Evolutionary conservation across 2,329 filamentous ascomycete species (phyloP), one percentile per base, ranked within the genome.

Genomic region (Canariomyces notabilis): DNA sequence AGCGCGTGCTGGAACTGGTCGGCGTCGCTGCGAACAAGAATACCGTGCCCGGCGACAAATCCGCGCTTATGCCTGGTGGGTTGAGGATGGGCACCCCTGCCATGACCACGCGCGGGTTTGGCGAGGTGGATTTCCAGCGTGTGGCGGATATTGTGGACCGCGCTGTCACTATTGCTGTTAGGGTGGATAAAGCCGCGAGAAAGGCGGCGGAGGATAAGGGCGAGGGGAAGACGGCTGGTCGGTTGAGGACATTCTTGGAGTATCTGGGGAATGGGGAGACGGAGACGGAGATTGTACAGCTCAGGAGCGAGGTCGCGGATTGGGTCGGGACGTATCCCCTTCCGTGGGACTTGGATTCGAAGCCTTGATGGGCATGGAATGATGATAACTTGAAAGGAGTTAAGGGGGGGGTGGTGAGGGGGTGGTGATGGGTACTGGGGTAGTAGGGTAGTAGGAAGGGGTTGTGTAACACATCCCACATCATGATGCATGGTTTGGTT

Each of bases 11-110:
- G 19, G 90, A 96, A 66, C 80, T 95, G 37, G 89, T 94, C 56
- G 91, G 91, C 59, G 91, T 97, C 42, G 93, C 93, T n/a, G 86
- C 87, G 64, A 98, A 98, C 77, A 98, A 98, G 79, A 98, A 98
- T 73, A 96, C 93, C 6, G 91, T 96, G 0, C 93, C 93, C 1
- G 93, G 91, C 35, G 93, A 98, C 70, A 88, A 85, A 64, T 95
- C 89, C 1, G 93, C 93, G 1, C 79, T 98, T 62, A 88, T 91
- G 54, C 93, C 93, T 12, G 91, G 91, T 56, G 93, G 93, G 54
- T 77, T 98, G 55, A 85, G 93, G 56, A 90, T 98, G 71, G 93
- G 93, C 46, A 93, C 91, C 0, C 93, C 93, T 0, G 93, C 93
- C 57, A 98, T 98, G 93, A 97, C 93, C 18, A 95, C 89, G 15